Base-by-base conservation (phyloP, 2,329 filamentous ascomycete genomes). In the Fusarium fujikuroi region DNA sequence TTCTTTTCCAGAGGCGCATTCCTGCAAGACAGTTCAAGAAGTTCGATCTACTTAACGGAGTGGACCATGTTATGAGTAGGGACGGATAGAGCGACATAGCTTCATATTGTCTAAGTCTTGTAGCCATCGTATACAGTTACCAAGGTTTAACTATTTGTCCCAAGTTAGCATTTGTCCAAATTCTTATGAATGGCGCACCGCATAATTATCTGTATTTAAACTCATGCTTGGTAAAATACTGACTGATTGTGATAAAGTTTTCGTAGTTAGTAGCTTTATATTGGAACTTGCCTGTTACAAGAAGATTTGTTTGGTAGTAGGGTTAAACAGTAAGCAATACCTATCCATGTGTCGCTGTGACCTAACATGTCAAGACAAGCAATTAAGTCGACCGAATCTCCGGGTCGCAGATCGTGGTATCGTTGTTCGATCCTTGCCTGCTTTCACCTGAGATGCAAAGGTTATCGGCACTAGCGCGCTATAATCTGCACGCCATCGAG, bases 1-100 rank as follows among this genome's bases (percentile, higher is more conserved):
- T 81, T 2, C 64, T 83, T 10, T 83, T 83, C 49, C 79, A 81
- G 32, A 70, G 72, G 43, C 70, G 70, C n/a, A 73, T 80, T 12
- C 63, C 74, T 7, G 80, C 81, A 3, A 74, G 80, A 6, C 66
- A 78, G 65, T 81, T 91, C 72, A 69, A 75, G 63, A 58, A 43
- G 9, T 56, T 56, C 7, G 53, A 56, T 32, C 37, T 56, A 7
- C 36, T 56, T 2, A 43, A 21, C 53, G 53, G 37, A 4, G 28
- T 56, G 7, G 47, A 50, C 1, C 28, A 7, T 15, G 21, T 2
- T 43, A 3, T 43, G 14, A 15, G 16, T 11, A 11, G 25, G 16
- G 53, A 56, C 11, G 9, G 8, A 2, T 30, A 56, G 28, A 43
- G 18, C 0, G 23, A 16, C 2, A 0, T 30, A 12, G 5, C 14